A percentile compares a stretch with the other conserved stretches of the same genome.
Conservation (phyloP, 148 eudicot genomes). For the Rhododendron ovatum region DNA sequence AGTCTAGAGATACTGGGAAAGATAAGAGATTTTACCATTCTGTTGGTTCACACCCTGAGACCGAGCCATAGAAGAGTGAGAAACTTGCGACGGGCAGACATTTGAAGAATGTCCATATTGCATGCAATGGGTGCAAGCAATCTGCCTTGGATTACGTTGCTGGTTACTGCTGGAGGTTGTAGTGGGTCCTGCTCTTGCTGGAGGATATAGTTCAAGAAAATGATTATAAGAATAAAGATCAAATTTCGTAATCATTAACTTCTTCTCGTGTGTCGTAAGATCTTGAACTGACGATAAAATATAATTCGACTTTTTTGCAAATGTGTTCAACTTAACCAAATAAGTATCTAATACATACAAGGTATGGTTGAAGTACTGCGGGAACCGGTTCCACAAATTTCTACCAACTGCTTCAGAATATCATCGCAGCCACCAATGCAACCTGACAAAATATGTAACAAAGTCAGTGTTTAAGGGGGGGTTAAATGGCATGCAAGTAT, state of each 20-base stretch:
- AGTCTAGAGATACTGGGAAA: neutral
- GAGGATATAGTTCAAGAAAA: constrained; percentile 4
- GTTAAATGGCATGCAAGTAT: neutral
- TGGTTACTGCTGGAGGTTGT: constrained; percentile 38
- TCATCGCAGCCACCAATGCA: constrained; percentile 97
- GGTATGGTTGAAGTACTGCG: constrained; percentile 52
- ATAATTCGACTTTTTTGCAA: neutral
- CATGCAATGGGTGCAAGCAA: constrained; percentile 46
- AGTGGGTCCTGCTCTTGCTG: constrained; percentile 53
- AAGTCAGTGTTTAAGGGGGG: neutral
- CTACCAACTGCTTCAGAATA: constrained; percentile 61
- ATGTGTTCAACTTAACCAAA: neutral
- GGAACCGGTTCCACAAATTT: constrained; percentile 90
- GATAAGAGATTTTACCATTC: constrained; percentile 31
- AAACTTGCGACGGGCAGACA: constrained; percentile 53
- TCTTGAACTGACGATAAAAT: neutral
- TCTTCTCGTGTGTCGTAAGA: neutral
- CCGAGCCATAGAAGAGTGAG: constrained; percentile 45
- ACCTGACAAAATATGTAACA: constrained; percentile 30
- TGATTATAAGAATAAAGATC: neutral
- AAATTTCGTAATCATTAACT: neutral
- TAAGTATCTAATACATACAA: constrained; percentile 31
- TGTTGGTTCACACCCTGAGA: constrained; percentile 41
- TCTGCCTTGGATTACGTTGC: constrained; percentile 42
- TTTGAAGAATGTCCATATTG: constrained; percentile 61